These are phyloP conservation scores for Leccinellum albellum DNA, from an alignment of 768 basidiomycete species.

Conservation along the genomic window DNA sequence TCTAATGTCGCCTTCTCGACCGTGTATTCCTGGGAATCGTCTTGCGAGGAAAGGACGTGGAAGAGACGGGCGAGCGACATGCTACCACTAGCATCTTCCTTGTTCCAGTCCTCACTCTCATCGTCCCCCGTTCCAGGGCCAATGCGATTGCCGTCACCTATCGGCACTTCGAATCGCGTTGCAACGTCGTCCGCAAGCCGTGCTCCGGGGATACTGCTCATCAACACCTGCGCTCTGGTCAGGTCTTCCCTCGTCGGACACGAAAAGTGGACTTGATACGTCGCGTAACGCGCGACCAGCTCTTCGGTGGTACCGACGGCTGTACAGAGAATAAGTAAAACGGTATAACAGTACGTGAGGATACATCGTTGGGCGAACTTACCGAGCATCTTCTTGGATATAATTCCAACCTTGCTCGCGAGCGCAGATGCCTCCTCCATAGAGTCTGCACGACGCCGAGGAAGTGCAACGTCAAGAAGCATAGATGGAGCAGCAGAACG, in stretches of 20 bases:
- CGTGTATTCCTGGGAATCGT: constrained; percentile 61
- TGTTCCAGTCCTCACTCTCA: neutral
- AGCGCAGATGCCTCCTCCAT: constrained; percentile 84
- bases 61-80: constrained; percentile 60
- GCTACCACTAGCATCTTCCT: neutral
- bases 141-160: constrained; percentile 21
- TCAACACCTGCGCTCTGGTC: constrained; percentile 52
- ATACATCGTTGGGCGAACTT: constrained; percentile 13
- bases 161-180: constrained; percentile 71
- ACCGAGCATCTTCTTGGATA: constrained; percentile 70
- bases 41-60: constrained; percentile 47
- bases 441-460: constrained; percentile 49
- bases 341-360: neutral
- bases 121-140: neutral
- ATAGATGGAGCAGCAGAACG: neutral
- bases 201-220: constrained; percentile 60
- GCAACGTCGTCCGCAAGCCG: constrained; percentile 70
- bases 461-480: neutral
- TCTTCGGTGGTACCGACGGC: constrained; percentile 65
- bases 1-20: constrained; percentile 69
- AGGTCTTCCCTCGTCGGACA: constrained; percentile 63
- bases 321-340: constrained; percentile 14
- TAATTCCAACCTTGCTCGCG: constrained; percentile 71
- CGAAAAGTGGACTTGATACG: constrained; percentile 74
- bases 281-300: constrained; percentile 63